Base-by-base conservation (phyloP, 768 basidiomycete species). In the Lactarius sanguifluus region DNA sequence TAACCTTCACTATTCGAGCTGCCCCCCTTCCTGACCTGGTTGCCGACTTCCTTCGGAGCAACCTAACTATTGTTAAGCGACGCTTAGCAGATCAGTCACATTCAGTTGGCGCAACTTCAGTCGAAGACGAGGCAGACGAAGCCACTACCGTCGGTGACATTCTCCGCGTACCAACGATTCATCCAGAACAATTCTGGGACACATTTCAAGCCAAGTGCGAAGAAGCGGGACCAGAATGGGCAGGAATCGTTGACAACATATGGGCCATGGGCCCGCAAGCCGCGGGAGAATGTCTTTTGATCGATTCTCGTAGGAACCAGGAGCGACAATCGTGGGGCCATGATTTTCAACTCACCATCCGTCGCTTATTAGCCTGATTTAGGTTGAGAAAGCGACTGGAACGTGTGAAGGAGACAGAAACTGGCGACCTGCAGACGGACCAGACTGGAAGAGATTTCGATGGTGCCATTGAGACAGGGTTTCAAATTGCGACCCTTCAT, bases 251-350 rank as follows among this genome's bases (percentile, higher is more conserved):
- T 0, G 89, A 94, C 60, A 82, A 78, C 62, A 83, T 96, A 3
- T 96, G 94, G 94, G 86, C 91, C 23, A 95, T 98, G 76, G 97
- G 97, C 0, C 96, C 96, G 0, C 90, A 91, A 70, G 79, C 86
- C 62, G 86, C 90, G 23, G 96, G 96, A 0, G 87, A 90, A 12
- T 97, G 96, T 75, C 73, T 99, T 13, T 78, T 99, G 13, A 79
- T 98, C 20, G 96, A 99, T 75, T 78, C 80, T 12, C 82, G 90
- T 64, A 80, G 82, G 61, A 77, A 79, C 45, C 75, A 70, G 25
- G 59, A 75, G 50, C 75, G 79, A 58, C 79, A 81, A 69, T 90
- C 90, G 89, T 89, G 70, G 73, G 89, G 81, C 5, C 30, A 2
- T 55, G 32, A n/a, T 66, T 61, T 64, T 25, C 61, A 70, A 62